Evolutionary conservation across 108 stramenopile genomes (phyloP), one percentile per base, ranked within the genome.

Genomic region (Pseudonitzschia multiseries): DNA sequence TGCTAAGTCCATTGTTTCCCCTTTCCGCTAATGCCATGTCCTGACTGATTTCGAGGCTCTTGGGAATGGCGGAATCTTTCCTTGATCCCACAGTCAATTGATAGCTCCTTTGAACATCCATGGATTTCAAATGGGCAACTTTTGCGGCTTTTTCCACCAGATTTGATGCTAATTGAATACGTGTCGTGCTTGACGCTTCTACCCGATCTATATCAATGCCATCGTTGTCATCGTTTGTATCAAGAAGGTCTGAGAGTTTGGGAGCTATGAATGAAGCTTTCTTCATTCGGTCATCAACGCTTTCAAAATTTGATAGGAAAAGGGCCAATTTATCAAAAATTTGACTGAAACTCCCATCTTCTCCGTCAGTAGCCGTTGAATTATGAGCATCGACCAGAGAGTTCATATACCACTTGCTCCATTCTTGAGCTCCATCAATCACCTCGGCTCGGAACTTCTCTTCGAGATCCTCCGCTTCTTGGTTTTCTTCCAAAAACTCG

Each of bases 331-430:
- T 70, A 21, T 93, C 86, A 53, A 89, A 86, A 18, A 86, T 57
- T 15, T 70, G 71, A 17, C 79, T 29, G 52, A 93, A 87, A 33
- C 79, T 79, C 0, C 77, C 71, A 22, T 43, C 41, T 0, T 50
- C 70, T 41, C 75, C 78, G 43, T 59, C 64, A 31, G 69, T 44
- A 26, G 81, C 74, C 24, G 57, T 33, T 28, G 71, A 14, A 67
- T 85, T 84, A 73, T 85, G 81, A 33, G 71, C 65, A 13, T 67
- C 65, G 24, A 89, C 41, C 8, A 93, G n/a, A 41, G 75, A 71
- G 32, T 72, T 65, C 65, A 87, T 74, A 54, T 88, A 90, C 90
- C 90, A 91, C 48, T 85, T 83, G 61, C 71, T 78, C 93, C 91
- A 95, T 43, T 83, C 75, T 24, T 79, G 69, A 22, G 89, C 79